Evolutionary conservation across 805 yeast species (phyloP), one percentile per base, ranked within the genome.

Genomic region (Saturnispora gosingensis): DNA sequence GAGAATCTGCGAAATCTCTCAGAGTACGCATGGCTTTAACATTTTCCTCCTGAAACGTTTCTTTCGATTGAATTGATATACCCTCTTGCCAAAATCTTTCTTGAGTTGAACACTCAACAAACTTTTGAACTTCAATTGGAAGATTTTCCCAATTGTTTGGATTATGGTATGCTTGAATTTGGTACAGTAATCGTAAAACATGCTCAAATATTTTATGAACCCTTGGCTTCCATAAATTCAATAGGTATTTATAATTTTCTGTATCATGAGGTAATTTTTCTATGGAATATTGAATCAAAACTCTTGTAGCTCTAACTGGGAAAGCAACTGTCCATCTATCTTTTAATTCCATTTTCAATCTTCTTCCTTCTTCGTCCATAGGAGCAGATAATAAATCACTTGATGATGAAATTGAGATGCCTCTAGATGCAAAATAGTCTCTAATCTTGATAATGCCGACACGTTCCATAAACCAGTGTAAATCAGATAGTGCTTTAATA

Each of bases 51-150:
- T 93, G 83, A 59, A 93, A 95, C 34, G 93, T 89, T 64, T 93
- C 98, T 61, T 88, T 85, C 2, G 96, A 82, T 67, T 93, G 96
- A 53, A 87, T 85, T 1, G 97, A 87, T 22, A 95, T 95, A 16
- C 99, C 99, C 54, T 89, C 95, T 63, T 95, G 98, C 99, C 99
- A 93, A 66, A 93, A 93, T 61, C 98, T 75, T 70, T 93, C 99
- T 64, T 83, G 81, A 47, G 95, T 85, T 54, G 95, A 84, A 60
- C 88, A 84, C 57, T 79, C 78, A n/a, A 91, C 96, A 72, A 95
- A 91, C 1, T 91, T 75, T 65, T 88, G 96, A 1, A 93, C 98
- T 52, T 88, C 95, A 2, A 76, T 77, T 0, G 99, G 98, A 46
- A 93, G 72, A 39, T 80, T 86, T 13, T 72, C 73, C 98, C 99